Percentiles rank a stretch among this genome's conserved stretches.
Evolutionary conservation across 2,329 filamentous ascomycete genomes (phyloP).

Genomic region (Arthrobotrys sphaeroides): DNA sequence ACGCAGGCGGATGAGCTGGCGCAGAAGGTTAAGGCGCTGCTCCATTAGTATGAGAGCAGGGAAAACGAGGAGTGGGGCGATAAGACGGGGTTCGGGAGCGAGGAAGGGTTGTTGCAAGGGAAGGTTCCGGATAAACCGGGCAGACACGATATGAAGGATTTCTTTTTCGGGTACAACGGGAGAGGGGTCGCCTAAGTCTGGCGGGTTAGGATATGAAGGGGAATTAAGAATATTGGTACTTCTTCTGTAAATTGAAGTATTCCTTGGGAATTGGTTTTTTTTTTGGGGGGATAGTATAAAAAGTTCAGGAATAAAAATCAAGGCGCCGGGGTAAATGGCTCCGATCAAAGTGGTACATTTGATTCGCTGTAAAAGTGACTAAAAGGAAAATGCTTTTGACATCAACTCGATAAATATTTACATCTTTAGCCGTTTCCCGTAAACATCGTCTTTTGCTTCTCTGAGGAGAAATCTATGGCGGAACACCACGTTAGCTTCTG

Average conservation of each 20-base stretch:
- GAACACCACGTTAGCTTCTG: neutral
- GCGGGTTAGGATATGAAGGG: neutral
- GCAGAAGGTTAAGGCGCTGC: constrained; percentile 79
- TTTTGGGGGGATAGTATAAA: no score
- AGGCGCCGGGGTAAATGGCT: no score
- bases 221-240: neutral
- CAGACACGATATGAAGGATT: neutral
- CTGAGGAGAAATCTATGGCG: constrained; percentile 27
- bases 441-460: constrained; percentile 47
- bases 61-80: constrained; percentile 16
- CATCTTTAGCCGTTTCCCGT: constrained; percentile 50
- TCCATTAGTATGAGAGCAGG: constrained; percentile 66
- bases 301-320: no score
- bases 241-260: no score
- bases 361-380: no score
- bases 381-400: neutral
- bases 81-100: constrained; percentile 12
- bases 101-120: constrained; percentile 12
- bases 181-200: neutral
- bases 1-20: constrained; percentile 92
- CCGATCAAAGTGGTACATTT: no score
- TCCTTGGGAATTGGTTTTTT: no score
- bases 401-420: no score
- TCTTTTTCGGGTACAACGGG: constrained; percentile 25
- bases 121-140: neutral